phyloP scores from a whole-genome alignment of 352 stramenopile genomes.

The Aphanomyces invadans region DNA sequence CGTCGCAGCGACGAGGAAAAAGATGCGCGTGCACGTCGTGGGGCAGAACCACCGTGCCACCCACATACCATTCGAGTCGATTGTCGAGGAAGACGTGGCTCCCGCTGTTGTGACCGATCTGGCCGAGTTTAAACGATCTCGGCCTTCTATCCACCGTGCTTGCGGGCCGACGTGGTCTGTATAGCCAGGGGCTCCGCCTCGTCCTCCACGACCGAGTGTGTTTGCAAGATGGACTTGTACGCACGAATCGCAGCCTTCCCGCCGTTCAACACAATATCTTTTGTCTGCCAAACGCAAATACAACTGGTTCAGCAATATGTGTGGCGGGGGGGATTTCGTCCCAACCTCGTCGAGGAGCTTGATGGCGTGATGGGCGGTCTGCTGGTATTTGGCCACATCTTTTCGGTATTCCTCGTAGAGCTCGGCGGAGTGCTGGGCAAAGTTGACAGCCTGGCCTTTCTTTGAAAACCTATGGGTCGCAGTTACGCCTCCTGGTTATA shows the following conservation, averaged over 20 bases:
- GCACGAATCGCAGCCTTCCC: conserved; percentile 75
- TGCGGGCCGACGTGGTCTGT: no score
- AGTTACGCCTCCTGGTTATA: not conserved
- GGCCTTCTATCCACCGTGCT: no score
- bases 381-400: conserved; percentile 28
- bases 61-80: conserved; percentile 46
- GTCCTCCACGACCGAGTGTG: conserved; percentile 50
- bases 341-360: conserved; percentile 46
- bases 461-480: not conserved
- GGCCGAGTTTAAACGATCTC: conserved; percentile 49
- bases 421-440: not conserved
- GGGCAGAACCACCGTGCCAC: conserved; percentile 44
- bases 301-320: no score
- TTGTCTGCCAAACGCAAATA: conserved; percentile 33
- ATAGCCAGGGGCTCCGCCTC: conserved; percentile 36
- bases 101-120: conserved; percentile 56
- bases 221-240: conserved; percentile 75
- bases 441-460: not conserved
- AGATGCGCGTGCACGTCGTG: conserved; percentile 69
- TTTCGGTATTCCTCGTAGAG: conserved; percentile 7
- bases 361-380: conserved; percentile 49
- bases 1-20: conserved; percentile 23
- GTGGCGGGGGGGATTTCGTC: no score
- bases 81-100: conserved; percentile 39
- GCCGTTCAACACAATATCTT: conserved; percentile 58